phyloP scores from a whole-genome alignment of 169 alveolate genomes.

The Plasmodium inui region DNA sequence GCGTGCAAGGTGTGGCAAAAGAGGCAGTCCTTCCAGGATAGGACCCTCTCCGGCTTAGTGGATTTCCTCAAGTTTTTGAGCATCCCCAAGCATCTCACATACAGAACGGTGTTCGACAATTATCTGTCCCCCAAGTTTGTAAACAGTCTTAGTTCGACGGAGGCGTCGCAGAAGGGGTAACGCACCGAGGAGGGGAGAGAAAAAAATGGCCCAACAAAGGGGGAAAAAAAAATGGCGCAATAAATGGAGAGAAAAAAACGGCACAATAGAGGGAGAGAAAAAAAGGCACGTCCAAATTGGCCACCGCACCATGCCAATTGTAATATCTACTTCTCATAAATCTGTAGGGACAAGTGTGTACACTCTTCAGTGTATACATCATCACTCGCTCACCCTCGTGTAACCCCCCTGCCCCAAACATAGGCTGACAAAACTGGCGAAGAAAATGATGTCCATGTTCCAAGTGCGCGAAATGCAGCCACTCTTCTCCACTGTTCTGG shows the following conservation, averaged over 20 bases:
- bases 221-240: background rate
- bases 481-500: conserved; percentile 77
- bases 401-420: background rate
- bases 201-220: background rate
- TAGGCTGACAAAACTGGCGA: conserved; percentile 76
- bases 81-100: conserved; percentile 83
- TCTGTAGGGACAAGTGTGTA: background rate
- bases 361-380: background rate
- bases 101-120: conserved; percentile 79
- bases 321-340: background rate
- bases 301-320: background rate
- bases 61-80: conserved; percentile 82
- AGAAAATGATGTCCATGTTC: conserved; percentile 83
- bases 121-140: conserved; percentile 79
- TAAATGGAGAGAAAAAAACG: background rate
- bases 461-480: conserved; percentile 87
- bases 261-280: background rate
- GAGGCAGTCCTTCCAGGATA: conserved; percentile 85
- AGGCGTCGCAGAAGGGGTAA: conserved; percentile 56
- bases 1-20: conserved; percentile 87
- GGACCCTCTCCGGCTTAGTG: conserved; percentile 81
- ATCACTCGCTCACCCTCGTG: background rate
- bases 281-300: background rate
- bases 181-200: background rate
- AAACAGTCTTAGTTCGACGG: conserved; percentile 73